Evolutionary conservation across 441 rosid genomes (phyloP).

Genomic region (Hura crepitans): DNA sequence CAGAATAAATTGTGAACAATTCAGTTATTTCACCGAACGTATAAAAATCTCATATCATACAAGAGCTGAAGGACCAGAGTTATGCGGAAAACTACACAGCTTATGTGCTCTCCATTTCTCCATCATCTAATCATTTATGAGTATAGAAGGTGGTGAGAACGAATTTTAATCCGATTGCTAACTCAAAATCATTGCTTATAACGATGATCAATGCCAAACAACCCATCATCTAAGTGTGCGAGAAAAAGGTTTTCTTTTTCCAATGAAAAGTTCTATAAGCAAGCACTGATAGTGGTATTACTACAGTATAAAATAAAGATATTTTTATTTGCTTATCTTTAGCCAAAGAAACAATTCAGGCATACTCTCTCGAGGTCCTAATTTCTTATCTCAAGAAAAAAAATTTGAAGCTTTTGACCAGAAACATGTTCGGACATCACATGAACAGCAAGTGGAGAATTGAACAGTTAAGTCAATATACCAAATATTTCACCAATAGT

Average conservation of each 20-base stretch:
- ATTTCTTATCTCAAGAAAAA: not conserved
- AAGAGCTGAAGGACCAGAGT: too few relatives aligned
- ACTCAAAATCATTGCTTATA: too few relatives aligned
- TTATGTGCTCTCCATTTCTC: too few relatives aligned
- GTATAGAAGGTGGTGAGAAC: too few relatives aligned
- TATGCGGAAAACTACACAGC: too few relatives aligned
- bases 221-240: too few relatives aligned
- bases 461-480: not conserved
- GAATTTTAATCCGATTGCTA: too few relatives aligned
- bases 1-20: not conserved
- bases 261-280: not conserved
- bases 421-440: conserved; percentile 3
- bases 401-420: not conserved
- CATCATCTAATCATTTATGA: too few relatives aligned
- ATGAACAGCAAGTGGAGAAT: not conserved
- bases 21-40: not conserved
- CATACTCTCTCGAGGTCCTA: not conserved
- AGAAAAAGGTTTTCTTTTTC: not conserved
- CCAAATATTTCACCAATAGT: too few relatives aligned
- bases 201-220: too few relatives aligned
- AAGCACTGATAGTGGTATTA: not conserved
- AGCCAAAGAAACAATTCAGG: not conserved
- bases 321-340: conserved; percentile 3
- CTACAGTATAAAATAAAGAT: too few relatives aligned
- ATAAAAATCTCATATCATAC: too few relatives aligned